Conservation (phyloP, 495 filamentous ascomycete genomes). For the Thozetella sp. region DNA sequence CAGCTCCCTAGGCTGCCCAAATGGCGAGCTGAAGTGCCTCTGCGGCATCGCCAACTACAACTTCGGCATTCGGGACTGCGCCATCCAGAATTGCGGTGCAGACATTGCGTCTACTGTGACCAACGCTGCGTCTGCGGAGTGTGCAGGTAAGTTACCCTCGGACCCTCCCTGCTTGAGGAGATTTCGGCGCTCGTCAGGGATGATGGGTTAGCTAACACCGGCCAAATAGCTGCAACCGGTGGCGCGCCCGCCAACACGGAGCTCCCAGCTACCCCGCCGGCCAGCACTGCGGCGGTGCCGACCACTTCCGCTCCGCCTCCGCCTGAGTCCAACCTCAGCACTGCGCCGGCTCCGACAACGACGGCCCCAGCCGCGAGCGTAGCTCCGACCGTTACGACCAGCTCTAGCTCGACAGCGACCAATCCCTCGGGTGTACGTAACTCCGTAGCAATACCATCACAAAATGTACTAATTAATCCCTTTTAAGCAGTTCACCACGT, state of each 20-base stretch:
- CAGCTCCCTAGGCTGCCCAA: slow-evolving; percentile 14
- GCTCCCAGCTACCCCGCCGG: slow-evolving; percentile 15
- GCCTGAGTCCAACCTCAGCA: slow-evolving; percentile 13
- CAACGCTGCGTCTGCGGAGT: slow-evolving; percentile 17
- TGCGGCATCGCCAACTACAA: slow-evolving; percentile 20
- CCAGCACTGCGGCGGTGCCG: slow-evolving; percentile 8
- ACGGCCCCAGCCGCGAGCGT: too few relatives aligned
- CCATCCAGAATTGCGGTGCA: slow-evolving; percentile 14
- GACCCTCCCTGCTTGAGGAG: background rate
- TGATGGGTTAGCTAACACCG: too few relatives aligned
- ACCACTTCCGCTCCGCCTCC: slow-evolving; percentile 5
- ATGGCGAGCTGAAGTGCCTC: slow-evolving; percentile 19
- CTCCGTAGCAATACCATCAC: too few relatives aligned
- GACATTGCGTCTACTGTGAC: slow-evolving; percentile 8
- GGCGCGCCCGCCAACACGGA: slow-evolving; percentile 6
- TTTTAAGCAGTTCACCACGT: too few relatives aligned
- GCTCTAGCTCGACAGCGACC: too few relatives aligned
- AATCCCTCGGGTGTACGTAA: too few relatives aligned
- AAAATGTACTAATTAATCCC: too few relatives aligned
- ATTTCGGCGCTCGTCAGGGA: background rate
- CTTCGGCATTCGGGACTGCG: slow-evolving; percentile 18
- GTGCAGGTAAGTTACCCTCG: slow-evolving; percentile 31
- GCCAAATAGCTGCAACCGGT: too few relatives aligned
- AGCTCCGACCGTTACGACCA: too few relatives aligned
- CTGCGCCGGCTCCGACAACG: background rate